Base-by-base conservation (phyloP, 805 yeast species). In the Nakazawaea wyomingensis region DNA sequence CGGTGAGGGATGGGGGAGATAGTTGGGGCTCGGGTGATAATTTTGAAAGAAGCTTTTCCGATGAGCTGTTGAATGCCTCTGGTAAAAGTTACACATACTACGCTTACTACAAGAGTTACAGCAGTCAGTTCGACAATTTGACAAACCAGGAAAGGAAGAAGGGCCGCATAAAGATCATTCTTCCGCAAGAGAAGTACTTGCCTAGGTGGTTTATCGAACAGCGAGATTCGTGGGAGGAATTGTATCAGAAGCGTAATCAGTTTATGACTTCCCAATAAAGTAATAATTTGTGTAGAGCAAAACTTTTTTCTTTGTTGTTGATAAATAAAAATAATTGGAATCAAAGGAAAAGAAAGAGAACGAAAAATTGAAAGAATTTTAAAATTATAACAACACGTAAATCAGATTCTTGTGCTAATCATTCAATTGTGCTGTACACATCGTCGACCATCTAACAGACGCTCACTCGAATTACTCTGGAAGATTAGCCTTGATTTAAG, bases 191-290 rank as follows among this genome's bases (percentile, higher is more conserved):
- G 39, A 61, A 68, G 10, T 66, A 71, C 32, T 65, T 88, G n/a
- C 95, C 96, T 0, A 65, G 57, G 1, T 88, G 96, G 96, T 85
- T 86, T 52, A 66, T 66, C 17, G 59, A 64, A 24, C 85, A 84
- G 45, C 60, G 90, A 46, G 74, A 78, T 47, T 54, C 66, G 42
- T 85, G 91, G 95, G 89, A 83, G 50, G 26, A n/a, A 8, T 8
- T 39, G 4, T 30, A 29, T 31, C 20, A 22, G 6, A 24, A 8
- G 61, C 59, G 37, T 69, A 59, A 34, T 32, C 34, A 9, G n/a
- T n/a, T 11, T 17, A 17, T 32, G 37, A 34, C 37, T 19, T 16
- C 37, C 14, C 20, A n/a, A 29, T 13, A 10, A 29, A n/a, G 32
- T 29, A 29, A 29, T 29, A 10, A 10, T n/a, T 2, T n/a, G 8